phyloP scores from a whole-genome alignment of 116 monocot genomes.

The Phalaenopsis hybrid region DNA sequence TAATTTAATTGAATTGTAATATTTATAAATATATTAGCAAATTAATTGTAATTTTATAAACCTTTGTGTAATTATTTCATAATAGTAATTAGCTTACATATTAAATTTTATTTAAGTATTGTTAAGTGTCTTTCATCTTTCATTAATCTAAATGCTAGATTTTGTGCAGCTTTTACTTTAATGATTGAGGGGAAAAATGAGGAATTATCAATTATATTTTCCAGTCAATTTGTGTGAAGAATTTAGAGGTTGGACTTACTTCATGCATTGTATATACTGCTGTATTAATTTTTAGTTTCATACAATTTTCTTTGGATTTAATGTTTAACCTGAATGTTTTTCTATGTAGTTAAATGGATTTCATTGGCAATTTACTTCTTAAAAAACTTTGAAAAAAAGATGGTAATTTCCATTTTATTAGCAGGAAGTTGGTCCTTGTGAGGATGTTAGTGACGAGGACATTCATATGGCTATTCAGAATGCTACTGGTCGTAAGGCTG shows the following conservation, averaged over 20 bases:
- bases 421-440: slow-evolving; percentile 95
- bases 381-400: not conserved
- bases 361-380: not conserved
- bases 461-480: slow-evolving; percentile 97
- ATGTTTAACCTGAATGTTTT: not conserved
- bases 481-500: slow-evolving; percentile 89
- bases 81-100: too few relatives aligned
- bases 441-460: slow-evolving; percentile 85
- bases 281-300: not conserved
- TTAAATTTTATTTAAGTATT: too few relatives aligned
- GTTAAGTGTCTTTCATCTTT: not conserved
- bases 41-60: too few relatives aligned
- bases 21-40: too few relatives aligned
- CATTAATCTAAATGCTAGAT: not conserved
- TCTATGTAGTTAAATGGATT: not conserved
- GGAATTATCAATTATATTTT: slow-evolving; percentile 95
- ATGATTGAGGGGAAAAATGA: slow-evolving; percentile 97
- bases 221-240: slow-evolving; percentile 94
- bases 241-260: slow-evolving; percentile 63
- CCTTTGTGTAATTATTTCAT: too few relatives aligned
- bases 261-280: not conserved
- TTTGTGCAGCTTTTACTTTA: slow-evolving; percentile 75
- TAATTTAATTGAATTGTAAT: too few relatives aligned
- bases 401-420: slow-evolving; percentile 11
- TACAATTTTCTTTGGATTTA: not conserved